These are phyloP conservation scores for Helichrysum umbraculigerum DNA, from an alignment of 129 eudicot genomes.

Conservation along the genomic window DNA sequence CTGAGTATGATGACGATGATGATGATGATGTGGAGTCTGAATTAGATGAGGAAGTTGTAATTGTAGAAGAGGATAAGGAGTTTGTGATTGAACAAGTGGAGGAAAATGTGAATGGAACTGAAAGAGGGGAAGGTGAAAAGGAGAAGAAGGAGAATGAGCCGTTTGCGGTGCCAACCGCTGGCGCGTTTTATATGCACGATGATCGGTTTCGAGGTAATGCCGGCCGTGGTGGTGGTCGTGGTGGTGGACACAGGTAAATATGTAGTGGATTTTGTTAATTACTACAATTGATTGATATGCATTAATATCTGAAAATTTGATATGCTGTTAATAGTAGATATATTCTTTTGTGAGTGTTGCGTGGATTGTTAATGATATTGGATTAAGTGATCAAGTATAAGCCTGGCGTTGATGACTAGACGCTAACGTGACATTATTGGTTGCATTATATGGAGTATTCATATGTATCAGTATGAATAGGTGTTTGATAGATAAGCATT, in stretches of 20 bases:
- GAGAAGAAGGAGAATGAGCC: constrained; percentile 79
- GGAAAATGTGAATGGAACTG: constrained; percentile 10
- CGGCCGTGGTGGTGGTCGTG: constrained; percentile 46
- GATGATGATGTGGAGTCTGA: constrained; percentile 22
- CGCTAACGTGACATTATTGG: not conserved
- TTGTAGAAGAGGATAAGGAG: constrained; percentile 41
- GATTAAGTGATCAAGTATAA: not conserved
- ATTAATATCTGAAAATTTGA: not conserved
- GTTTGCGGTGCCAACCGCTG: constrained; percentile 77
- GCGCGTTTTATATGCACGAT: constrained; percentile 93
- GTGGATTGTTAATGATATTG: not conserved
- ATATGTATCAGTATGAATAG: not conserved
- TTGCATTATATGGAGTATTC: not conserved
- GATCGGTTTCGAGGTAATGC: constrained; percentile 67
- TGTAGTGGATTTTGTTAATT: not conserved
- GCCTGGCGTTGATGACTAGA: not conserved
- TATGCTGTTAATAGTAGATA: not conserved
- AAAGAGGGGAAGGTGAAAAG: constrained; percentile 30
- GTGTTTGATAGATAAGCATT: not conserved
- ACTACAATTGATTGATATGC: not conserved
- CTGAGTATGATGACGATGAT: constrained; percentile 61
- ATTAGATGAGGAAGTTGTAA: constrained; percentile 39
- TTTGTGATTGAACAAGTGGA: constrained; percentile 4
- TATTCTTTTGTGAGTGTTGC: not conserved
- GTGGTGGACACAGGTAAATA: constrained; percentile 55